Evolutionary conservation across 1,284 basidiomycete species (phyloP).

Genomic region (Boletus smithii): DNA sequence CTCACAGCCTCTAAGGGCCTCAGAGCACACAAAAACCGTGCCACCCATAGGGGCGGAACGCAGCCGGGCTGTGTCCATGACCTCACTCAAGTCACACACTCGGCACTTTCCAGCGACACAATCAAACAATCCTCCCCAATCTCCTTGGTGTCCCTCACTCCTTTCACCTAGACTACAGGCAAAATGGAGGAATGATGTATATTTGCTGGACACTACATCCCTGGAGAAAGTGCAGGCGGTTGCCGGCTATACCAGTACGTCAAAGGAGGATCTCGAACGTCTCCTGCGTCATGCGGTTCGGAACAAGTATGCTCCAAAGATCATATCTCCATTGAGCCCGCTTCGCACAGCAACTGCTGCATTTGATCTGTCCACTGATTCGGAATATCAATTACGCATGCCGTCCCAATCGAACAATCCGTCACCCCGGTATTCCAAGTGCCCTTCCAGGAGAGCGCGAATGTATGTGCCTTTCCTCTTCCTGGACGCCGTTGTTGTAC

Average conservation of each 20-base stretch:
- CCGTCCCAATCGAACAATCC: constrained; percentile 20
- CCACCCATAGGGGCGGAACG: constrained; percentile 33
- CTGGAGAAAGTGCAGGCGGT: background rate
- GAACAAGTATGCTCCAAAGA: constrained; percentile 29
- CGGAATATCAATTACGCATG: constrained; percentile 19
- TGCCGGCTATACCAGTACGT: background rate
- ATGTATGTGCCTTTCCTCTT: constrained; percentile 27
- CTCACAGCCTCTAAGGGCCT: constrained; percentile 26
- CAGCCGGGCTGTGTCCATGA: constrained; percentile 20
- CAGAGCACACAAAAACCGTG: constrained; percentile 23
- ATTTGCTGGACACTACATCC: background rate
- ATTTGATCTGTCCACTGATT: constrained; percentile 16
- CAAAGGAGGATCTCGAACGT: constrained; percentile 25
- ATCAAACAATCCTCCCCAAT: background rate
- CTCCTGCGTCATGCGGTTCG: constrained; percentile 23
- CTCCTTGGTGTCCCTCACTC: constrained; percentile 8
- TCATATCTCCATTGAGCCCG: constrained; percentile 33
- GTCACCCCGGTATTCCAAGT: constrained; percentile 24
- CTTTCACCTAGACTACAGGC: constrained; percentile 3
- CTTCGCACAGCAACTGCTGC: constrained; percentile 20
- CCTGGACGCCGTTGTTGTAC: background rate
- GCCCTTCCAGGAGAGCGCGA: constrained; percentile 19
- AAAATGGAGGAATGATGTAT: constrained; percentile 3
- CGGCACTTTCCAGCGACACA: constrained; percentile 1
- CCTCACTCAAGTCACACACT: constrained; percentile 10